Conservation (phyloP, 768 basidiomycete genomes). For the Boletus sp. region DNA sequence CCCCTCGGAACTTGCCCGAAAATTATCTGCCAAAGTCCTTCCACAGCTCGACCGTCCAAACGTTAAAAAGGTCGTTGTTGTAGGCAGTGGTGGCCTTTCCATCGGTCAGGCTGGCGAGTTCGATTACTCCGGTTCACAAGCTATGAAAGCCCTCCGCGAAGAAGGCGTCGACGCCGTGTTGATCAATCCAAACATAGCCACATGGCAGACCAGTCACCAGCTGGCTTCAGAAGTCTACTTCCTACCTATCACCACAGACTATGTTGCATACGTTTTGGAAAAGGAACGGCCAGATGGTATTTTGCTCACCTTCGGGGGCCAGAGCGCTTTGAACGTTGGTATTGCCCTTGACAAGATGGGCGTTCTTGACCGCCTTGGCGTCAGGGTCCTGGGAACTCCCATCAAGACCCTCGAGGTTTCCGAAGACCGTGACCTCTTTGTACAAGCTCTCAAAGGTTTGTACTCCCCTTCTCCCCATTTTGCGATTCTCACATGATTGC, state of each 20-base stretch:
- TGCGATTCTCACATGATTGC: conserved; percentile 5
- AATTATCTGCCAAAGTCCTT: conserved; percentile 90
- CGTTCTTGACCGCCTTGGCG: conserved; percentile 84
- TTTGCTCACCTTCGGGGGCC: conserved; percentile 95
- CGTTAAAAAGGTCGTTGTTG: conserved; percentile 92
- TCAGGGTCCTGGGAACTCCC: conserved; percentile 92
- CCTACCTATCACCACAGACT: conserved; percentile 92
- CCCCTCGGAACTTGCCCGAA: conserved; percentile 90
- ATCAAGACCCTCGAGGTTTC: conserved; percentile 93
- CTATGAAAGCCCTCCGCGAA: conserved; percentile 94
- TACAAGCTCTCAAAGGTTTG: conserved; percentile 91
- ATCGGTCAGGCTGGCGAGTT: conserved; percentile 99
- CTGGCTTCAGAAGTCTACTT: conserved; percentile 97
- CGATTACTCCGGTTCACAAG: conserved; percentile 98
- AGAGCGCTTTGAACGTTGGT: conserved; percentile 96
- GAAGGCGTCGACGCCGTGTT: conserved; percentile 92
- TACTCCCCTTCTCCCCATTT: neutral
- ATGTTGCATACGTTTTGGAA: conserved; percentile 97
- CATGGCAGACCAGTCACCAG: conserved; percentile 98
- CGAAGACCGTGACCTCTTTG: conserved; percentile 96
- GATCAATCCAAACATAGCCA: conserved; percentile 98
- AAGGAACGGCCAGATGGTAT: conserved; percentile 98
- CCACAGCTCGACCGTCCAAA: conserved; percentile 89
- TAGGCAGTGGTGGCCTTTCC: conserved; percentile 92
- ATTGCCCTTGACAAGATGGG: conserved; percentile 97